These are phyloP conservation scores for Halenospora varia DNA, from an alignment of 495 filamentous ascomycete genomes.

Conservation along the genomic window DNA sequence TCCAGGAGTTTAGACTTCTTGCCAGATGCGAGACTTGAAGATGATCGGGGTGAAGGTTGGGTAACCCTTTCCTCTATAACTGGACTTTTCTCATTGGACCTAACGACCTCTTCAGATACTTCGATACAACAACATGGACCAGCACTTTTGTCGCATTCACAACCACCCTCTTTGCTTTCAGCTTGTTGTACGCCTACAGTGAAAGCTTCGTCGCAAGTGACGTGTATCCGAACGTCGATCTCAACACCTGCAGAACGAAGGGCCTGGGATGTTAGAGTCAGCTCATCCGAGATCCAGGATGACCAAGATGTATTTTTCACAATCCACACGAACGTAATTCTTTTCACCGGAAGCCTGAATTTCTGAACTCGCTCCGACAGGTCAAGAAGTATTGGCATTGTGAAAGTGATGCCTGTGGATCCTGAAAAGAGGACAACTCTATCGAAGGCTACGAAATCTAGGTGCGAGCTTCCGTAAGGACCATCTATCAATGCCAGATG, in stretches of 20 bases:
- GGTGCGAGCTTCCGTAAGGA: constrained; percentile 20
- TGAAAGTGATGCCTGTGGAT: constrained; percentile 23
- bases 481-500: constrained; percentile 19
- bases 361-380: constrained; percentile 12
- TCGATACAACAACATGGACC: constrained; percentile 5
- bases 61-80: not conserved
- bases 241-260: constrained; percentile 15
- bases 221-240: constrained; percentile 12
- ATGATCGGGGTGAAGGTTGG: constrained; percentile 1
- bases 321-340: constrained; percentile 18
- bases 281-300: constrained; percentile 16
- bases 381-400: constrained; percentile 17
- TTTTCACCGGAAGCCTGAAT: constrained; percentile 12
- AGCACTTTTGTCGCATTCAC: constrained; percentile 9
- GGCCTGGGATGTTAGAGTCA: constrained; percentile 3
- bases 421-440: constrained; percentile 20
- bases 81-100: constrained; percentile 4
- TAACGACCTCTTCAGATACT: constrained; percentile 2
- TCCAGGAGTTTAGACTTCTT: constrained; percentile 3
- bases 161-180: constrained; percentile 6
- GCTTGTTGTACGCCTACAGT: constrained; percentile 11
- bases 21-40: not conserved
- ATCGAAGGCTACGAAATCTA: constrained; percentile 19
- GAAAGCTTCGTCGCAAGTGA: constrained; percentile 19
- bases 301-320: constrained; percentile 22